phyloP scores from a whole-genome alignment of 176 grass and related monocot species.

The Carex kokanica region DNA sequence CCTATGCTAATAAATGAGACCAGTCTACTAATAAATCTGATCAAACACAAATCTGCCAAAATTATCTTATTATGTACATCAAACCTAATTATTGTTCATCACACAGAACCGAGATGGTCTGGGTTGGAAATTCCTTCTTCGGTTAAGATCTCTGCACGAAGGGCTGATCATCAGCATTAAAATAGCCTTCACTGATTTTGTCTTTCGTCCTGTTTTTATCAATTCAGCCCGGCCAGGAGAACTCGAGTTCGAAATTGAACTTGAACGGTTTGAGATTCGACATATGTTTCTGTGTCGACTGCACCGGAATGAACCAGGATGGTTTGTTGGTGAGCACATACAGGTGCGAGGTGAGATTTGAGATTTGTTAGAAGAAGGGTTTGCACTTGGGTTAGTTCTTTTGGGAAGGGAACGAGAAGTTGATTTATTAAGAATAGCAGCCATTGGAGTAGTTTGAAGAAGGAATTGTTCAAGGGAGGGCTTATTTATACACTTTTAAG shows the following conservation, averaged over 20 bases:
- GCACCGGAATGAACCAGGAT: slow-evolving; percentile 81
- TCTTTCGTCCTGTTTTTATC: slow-evolving; percentile 15
- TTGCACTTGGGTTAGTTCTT: neutral
- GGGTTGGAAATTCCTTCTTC: slow-evolving; percentile 49
- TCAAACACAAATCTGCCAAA: slow-evolving; percentile 8
- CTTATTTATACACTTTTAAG: slow-evolving; percentile 2
- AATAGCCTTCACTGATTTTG: slow-evolving; percentile 42
- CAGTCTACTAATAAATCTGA: slow-evolving; percentile 16
- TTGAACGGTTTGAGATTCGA: neutral
- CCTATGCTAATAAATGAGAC: neutral
- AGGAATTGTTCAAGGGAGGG: neutral
- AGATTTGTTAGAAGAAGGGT: neutral
- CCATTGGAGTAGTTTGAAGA: slow-evolving; percentile 27
- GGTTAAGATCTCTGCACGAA: slow-evolving; percentile 34
- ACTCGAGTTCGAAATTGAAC: neutral
- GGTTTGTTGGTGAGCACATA: slow-evolving; percentile 71
- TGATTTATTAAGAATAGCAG: neutral
- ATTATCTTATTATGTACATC: slow-evolving; percentile 14
- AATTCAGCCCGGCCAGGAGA: neutral
- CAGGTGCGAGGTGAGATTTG: slow-evolving; percentile 29
- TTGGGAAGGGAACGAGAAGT: neutral
- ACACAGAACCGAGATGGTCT: slow-evolving; percentile 51
- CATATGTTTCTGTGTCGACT: slow-evolving; percentile 41
- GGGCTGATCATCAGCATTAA: slow-evolving; percentile 48
- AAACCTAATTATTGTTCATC: slow-evolving; percentile 28